Percentiles rank a stretch among this genome's conserved stretches.
These are phyloP conservation scores for Fusarium sp. DNA, from an alignment of 2,329 filamentous ascomycete species.

Conservation along the genomic window DNA sequence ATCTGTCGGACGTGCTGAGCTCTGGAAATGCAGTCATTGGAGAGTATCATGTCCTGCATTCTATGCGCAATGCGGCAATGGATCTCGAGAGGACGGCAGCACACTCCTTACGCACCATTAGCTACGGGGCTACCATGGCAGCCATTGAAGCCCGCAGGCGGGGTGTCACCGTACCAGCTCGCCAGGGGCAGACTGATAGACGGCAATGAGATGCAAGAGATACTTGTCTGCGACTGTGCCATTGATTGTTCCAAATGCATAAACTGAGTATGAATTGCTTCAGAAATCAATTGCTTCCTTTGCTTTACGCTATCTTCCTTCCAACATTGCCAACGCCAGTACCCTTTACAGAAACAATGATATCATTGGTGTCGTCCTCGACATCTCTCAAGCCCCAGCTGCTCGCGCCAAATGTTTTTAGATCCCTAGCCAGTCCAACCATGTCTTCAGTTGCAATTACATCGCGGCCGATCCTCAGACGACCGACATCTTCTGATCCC, in stretches of 20 bases:
- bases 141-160: constrained; percentile 60
- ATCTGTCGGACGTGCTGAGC: constrained; percentile 61
- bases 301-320: constrained; percentile 78
- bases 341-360: constrained; percentile 92
- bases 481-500: constrained; percentile 95
- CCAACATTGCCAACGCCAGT: constrained; percentile 95
- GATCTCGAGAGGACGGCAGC: constrained; percentile 61
- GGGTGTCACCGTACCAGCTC: constrained; percentile 43
- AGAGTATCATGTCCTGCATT: constrained; percentile 65
- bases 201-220: constrained; percentile 18
- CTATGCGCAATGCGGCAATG: constrained; percentile 60
- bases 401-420: constrained; percentile 88
- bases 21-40: constrained; percentile 67
- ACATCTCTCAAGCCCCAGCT: constrained; percentile 90
- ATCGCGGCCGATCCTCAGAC: constrained; percentile 83
- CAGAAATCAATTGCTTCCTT: constrained; percentile 13
- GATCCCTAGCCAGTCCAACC: constrained; percentile 83
- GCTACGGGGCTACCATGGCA: constrained; percentile 67
- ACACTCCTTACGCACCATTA: constrained; percentile 64
- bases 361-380: constrained; percentile 74
- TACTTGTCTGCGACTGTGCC: constrained; percentile 5
- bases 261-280: constrained; percentile 36
- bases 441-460: constrained; percentile 85
- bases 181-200: constrained; percentile 36
- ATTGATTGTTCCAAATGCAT: neutral